Percentiles rank a stretch among this genome's conserved stretches.
These are phyloP conservation scores for Entoloma clypeatum DNA, from an alignment of 1,284 basidiomycete species.

Conservation along the genomic window DNA sequence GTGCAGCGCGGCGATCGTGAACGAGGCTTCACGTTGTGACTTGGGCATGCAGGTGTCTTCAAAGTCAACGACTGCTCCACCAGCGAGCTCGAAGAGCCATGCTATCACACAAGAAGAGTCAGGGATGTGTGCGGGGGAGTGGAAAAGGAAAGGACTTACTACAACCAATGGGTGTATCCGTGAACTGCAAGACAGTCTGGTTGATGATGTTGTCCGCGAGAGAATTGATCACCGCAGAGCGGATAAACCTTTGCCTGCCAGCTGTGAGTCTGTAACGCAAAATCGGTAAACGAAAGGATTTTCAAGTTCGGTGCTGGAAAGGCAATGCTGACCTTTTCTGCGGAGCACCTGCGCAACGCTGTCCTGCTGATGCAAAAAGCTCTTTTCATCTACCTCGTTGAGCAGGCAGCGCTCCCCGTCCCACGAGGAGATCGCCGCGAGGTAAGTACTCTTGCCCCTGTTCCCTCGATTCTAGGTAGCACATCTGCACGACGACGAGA, in stretches of 20 bases:
- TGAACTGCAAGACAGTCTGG: constrained; percentile 77
- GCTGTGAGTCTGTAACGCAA: constrained; percentile 35
- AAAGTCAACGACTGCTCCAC: constrained; percentile 74
- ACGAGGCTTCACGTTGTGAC: constrained; percentile 71
- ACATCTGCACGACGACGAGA: constrained; percentile 86
- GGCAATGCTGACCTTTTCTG: constrained; percentile 54
- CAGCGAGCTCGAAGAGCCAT: constrained; percentile 87
- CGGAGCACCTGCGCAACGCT: constrained; percentile 85
- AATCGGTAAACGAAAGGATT: constrained; percentile 9
- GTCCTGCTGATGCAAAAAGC: constrained; percentile 84
- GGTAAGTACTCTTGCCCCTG: constrained; percentile 75
- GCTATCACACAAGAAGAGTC: too few relatives aligned
- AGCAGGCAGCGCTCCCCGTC: constrained; percentile 76
- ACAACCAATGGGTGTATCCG: constrained; percentile 80
- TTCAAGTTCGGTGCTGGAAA: too few relatives aligned
- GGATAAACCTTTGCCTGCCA: constrained; percentile 87
- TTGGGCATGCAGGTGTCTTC: constrained; percentile 74
- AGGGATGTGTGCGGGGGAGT: constrained; percentile 2
- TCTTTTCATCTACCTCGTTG: constrained; percentile 87
- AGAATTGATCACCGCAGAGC: constrained; percentile 72
- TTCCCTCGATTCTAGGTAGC: constrained; percentile 73
- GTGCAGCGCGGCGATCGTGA: constrained; percentile 86
- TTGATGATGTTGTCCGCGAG: constrained; percentile 85
- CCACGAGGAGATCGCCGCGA: constrained; percentile 84
- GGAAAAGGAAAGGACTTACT: constrained; percentile 57